Conservation (phyloP, 768 basidiomycete species). For the Pulveroboletus sp. region DNA sequence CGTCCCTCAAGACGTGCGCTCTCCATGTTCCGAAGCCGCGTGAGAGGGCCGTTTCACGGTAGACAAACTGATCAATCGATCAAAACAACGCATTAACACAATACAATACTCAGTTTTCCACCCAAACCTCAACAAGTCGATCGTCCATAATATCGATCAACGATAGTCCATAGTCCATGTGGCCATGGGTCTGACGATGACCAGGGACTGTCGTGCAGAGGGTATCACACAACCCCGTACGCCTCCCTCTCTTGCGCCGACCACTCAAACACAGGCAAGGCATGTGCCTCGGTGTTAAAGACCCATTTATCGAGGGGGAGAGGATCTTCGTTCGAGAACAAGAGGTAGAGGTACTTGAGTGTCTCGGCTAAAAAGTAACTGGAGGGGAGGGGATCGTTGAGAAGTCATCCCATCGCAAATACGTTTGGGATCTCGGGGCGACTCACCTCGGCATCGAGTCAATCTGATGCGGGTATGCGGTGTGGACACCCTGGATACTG, state of each 20-base stretch:
- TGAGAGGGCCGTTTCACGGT: too few species aligned
- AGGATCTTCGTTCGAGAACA: constrained; percentile 60
- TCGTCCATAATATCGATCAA: neutral
- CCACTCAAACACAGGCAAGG: constrained; percentile 72
- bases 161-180: neutral
- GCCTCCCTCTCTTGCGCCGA: constrained; percentile 44
- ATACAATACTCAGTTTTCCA: neutral
- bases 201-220: neutral
- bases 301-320: constrained; percentile 53
- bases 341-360: constrained; percentile 67
- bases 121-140: neutral
- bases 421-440: constrained; percentile 44
- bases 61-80: too few species aligned
- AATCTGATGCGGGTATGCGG: constrained; percentile 29
- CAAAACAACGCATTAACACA: neutral
- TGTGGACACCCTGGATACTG: constrained; percentile 44
- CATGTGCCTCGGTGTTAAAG: constrained; percentile 70
- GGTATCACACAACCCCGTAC: constrained; percentile 28
- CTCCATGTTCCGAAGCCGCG: too few species aligned
- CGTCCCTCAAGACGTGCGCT: too few species aligned
- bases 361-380: constrained; percentile 57
- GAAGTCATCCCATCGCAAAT: constrained; percentile 2
- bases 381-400: neutral
- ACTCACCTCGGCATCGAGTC: constrained; percentile 72
- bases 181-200: neutral